A percentile compares a stretch with the other conserved stretches of the same genome.
These are phyloP conservation scores for Rhodomyrtus tomentosa DNA, from an alignment of 345 rosid genomes.

Conservation along the genomic window DNA sequence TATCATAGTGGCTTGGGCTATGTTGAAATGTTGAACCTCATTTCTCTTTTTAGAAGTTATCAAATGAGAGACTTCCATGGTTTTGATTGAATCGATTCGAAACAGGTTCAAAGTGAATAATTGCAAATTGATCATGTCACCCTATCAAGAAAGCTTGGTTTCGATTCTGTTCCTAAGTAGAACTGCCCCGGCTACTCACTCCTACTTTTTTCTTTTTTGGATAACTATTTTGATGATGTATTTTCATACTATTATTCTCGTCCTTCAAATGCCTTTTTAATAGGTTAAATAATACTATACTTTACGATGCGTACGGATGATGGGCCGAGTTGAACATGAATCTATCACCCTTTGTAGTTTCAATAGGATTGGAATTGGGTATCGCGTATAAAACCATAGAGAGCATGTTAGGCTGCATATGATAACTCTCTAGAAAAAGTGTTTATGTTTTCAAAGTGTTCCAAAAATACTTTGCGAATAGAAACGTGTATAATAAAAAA, in stretches of 20 bases:
- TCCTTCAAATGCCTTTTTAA: too few relatives aligned
- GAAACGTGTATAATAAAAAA: too few relatives aligned
- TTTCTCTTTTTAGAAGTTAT: accelerated
- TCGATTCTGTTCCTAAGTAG: too few relatives aligned
- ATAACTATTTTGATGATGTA: too few relatives aligned
- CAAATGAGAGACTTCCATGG: background rate
- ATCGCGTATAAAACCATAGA: background rate
- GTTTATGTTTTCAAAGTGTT: too few relatives aligned
- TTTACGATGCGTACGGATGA: accelerated
- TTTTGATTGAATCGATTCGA: accelerated
- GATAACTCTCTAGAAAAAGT: too few relatives aligned
- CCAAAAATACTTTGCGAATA: too few relatives aligned
- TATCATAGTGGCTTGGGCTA: accelerated
- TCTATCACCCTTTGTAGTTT: background rate
- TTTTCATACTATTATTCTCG: too few relatives aligned
- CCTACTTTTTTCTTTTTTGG: background rate
- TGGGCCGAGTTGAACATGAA: accelerated
- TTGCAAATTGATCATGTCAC: accelerated
- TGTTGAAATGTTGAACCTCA: accelerated
- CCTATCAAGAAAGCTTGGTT: background rate
- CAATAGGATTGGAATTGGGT: background rate
- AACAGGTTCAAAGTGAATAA: accelerated
- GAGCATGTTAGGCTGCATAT: background rate
- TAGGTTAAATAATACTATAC: too few relatives aligned
- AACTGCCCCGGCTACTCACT: background rate